Evolutionary conservation across 257 asterid species (phyloP).

Genomic region (Linderniella brevidens): DNA sequence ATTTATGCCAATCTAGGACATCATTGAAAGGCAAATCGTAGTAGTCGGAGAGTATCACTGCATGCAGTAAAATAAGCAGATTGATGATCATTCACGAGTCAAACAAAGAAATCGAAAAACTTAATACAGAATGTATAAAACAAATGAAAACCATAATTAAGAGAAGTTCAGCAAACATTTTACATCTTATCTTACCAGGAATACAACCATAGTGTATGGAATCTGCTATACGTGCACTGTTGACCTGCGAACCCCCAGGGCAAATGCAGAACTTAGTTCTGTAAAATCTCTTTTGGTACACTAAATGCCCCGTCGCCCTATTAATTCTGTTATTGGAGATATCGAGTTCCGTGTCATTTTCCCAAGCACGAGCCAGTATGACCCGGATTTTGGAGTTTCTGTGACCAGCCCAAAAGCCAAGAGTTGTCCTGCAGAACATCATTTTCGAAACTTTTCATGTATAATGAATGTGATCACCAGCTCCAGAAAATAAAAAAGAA

Average conservation of each 20-base stretch:
- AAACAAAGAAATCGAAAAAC: no score
- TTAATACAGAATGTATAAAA: no score
- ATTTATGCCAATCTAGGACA: conserved; percentile 66
- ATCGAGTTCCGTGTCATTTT: conserved; percentile 89
- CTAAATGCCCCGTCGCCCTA: conserved; percentile 76
- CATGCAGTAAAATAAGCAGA: conserved; percentile 16
- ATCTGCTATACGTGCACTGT: conserved; percentile 96
- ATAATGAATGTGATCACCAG: not conserved
- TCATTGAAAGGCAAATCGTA: conserved; percentile 95
- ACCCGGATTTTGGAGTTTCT: conserved; percentile 76
- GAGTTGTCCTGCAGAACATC: conserved; percentile 57
- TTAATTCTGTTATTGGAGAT: conserved; percentile 70
- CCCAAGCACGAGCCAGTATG: conserved; percentile 80
- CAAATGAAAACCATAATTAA: no score
- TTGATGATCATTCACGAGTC: conserved; percentile 5
- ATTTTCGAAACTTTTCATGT: conserved; percentile 5
- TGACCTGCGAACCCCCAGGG: conserved; percentile 99
- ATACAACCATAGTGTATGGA: conserved; percentile 94
- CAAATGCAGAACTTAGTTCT: conserved; percentile 87
- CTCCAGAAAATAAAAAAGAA: no score
- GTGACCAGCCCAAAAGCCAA: conserved; percentile 99
- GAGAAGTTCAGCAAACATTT: no score
- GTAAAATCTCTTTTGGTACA: conserved; percentile 86
- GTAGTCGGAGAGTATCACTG: conserved; percentile 91
- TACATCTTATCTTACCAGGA: conserved; percentile 94